Base-by-base conservation (phyloP, 1,284 basidiomycete genomes). In the Xerocomus cyaneibrunnescens region DNA sequence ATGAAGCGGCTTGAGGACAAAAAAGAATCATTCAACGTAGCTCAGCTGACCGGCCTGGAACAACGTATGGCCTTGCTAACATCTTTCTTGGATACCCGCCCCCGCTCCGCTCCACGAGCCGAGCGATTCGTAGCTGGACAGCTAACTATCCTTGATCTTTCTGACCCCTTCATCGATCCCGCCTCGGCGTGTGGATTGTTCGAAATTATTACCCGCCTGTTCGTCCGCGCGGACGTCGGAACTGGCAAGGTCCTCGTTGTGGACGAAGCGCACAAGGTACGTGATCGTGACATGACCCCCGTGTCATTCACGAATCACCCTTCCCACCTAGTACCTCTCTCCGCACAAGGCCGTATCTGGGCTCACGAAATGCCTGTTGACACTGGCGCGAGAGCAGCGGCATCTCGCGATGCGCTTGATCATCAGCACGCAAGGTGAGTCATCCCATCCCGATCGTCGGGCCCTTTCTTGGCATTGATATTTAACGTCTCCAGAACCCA, bases 201-300 rank as follows among this genome's bases (percentile, higher is more conserved):
- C 52, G 85, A 89, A 54, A 86, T 89, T 13, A 66, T 87, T 0
- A 74, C 78, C 0, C 74, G 87, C 23, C 59, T 86, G 1, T 89
- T 88, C 58, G 76, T 86, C n/a, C 74, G 85, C 17, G 75, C 81
- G 0, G 71, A 82, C 12, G 74, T 86, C 1, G 72, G 67, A 3
- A 82, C 81, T 0, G 87, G 87, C 3, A 89, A 89, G 56, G 80
- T 88, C 0, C 73, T 89, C 2, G 75, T 89, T 0, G 81, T 89
- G 0, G 87, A 89, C 45, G 87, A 89, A 55, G 86, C 86, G 0
- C 86, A 89, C 58, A 89, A 89, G 64, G 87, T 84, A 50, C 42
- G 72, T 31, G 5, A 13, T n/a, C 44, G 10, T n/a, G 22, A 30
- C 35, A 6, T n/a, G 4, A 39, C 35, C 21, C 13, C 5, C 12